A percentile compares a stretch with the other conserved stretches of the same genome.
phyloP scores from a whole-genome alignment of 768 basidiomycete species.

The Fomitopsis pulvina region DNA sequence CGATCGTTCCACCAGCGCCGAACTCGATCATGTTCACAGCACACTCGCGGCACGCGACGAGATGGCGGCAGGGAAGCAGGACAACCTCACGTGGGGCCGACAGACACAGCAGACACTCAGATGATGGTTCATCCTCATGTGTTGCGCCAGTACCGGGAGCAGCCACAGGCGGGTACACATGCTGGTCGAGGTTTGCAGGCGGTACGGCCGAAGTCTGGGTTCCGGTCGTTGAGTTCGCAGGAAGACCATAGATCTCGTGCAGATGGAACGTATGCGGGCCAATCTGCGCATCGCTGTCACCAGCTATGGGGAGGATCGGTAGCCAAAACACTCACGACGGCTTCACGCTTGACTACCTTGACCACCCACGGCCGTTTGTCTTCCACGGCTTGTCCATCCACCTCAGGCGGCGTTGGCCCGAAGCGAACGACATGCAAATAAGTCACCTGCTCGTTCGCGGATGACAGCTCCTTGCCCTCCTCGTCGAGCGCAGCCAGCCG shows the following conservation, averaged over 20 bases:
- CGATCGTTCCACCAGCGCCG: conserved; percentile 85
- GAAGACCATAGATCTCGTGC: conserved; percentile 91
- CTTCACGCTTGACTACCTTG: conserved; percentile 89
- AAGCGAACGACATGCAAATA: conserved; percentile 81
- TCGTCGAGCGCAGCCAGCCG: conserved; percentile 77
- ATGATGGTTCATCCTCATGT: conserved; percentile 64
- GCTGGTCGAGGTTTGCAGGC: conserved; percentile 23
- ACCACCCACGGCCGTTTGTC: conserved; percentile 81
- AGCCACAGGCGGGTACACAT: conserved; percentile 42
- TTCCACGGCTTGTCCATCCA: conserved; percentile 22
- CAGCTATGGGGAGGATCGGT: conserved; percentile 1
- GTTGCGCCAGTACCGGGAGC: conserved; percentile 20
- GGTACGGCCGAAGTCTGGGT: conserved; percentile 33
- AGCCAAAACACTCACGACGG: conserved; percentile 44
- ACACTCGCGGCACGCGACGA: conserved; percentile 94
- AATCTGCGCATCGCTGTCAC: conserved; percentile 44
- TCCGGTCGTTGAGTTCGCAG: conserved; percentile 32
- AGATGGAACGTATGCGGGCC: conserved; percentile 91
- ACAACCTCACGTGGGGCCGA: conserved; percentile 88
- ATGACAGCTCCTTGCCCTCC: conserved; percentile 57
- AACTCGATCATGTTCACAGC: conserved; percentile 98
- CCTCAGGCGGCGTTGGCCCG: conserved; percentile 33
- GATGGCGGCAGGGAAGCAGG: conserved; percentile 85
- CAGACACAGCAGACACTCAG: conserved; percentile 89
- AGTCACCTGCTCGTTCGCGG: conserved; percentile 81